Base-by-base conservation (phyloP, 768 basidiomycete species). In the Tricholoma flavovirens region DNA sequence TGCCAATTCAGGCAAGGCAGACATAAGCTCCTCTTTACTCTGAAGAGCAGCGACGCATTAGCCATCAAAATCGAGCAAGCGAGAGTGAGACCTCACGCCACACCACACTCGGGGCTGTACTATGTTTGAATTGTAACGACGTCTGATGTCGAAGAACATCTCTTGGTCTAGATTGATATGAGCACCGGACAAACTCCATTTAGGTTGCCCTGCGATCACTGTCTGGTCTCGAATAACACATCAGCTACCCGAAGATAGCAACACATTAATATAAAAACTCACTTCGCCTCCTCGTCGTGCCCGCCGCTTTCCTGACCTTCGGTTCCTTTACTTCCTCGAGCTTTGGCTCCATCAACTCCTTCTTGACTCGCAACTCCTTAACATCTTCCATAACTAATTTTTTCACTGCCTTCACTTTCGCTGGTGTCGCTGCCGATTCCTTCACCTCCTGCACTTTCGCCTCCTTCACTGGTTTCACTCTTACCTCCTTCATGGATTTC, bases 11-110 rank as follows among this genome's bases (percentile, higher is more conserved):
- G 64, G 64, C 26, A 60, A 29, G 11, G 64, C 62, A 2, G 62
- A 56, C 9, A 57, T 22, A 29, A 65, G 52, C 40, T 65, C 64
- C 40, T 63, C 62, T 51, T 60, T 63, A 19, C 61, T 60, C 63
- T 64, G 38, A 43, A 19, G 57, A 12, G 14, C 3, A 15, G 21
- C 6, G 33, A 4, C 10, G 4, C 1, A 24, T 43, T 15, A 46
- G 21, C 11, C 51, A 17, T 36, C 14, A 51, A n/a, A 17, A 33
- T 29, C 14, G n/a, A 3, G 7, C n/a, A 12, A 19, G 4, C 21
- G 8, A 22, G 15, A 46, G 45, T 49, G 19, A 8, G 9, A 56
- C 7, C 46, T 59, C 55, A 64, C 62, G 38, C 55, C 43, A 19
- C 58, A 60, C 62, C 62, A 64, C n/a, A 62, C 56, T 9, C 46